A percentile compares a stretch with the other conserved stretches of the same genome.
Conservation (phyloP, 2,329 filamentous ascomycete species). For the Tothia fuscella region DNA sequence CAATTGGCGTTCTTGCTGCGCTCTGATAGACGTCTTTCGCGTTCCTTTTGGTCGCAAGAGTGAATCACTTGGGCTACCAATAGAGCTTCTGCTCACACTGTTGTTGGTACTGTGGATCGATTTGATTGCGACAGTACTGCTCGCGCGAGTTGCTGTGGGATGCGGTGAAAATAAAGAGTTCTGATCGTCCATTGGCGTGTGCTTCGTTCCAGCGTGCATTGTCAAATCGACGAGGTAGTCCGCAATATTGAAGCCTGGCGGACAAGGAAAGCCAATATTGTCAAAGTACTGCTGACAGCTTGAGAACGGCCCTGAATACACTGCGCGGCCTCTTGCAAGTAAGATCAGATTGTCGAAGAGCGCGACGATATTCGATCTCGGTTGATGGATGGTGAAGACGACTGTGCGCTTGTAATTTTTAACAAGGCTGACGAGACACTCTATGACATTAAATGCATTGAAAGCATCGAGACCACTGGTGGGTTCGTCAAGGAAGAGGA, state of each 20-base stretch:
- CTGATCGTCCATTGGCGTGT: slow-evolving; percentile 42
- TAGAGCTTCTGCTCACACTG: slow-evolving; percentile 48
- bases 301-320: slow-evolving; percentile 85
- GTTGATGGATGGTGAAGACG: slow-evolving; percentile 96
- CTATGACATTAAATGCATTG: slow-evolving; percentile 96
- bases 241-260: slow-evolving; percentile 95
- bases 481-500: slow-evolving; percentile 92
- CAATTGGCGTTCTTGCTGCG: slow-evolving; percentile 79
- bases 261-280: slow-evolving; percentile 80
- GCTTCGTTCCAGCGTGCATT: slow-evolving; percentile 71
- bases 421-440: slow-evolving; percentile 86
- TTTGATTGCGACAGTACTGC: slow-evolving; percentile 79
- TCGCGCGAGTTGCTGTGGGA: slow-evolving; percentile 63
- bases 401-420: slow-evolving; percentile 96
- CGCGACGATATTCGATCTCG: slow-evolving; percentile 94
- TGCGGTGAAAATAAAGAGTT: slow-evolving; percentile 47
- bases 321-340: slow-evolving; percentile 74
- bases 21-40: slow-evolving; percentile 67
- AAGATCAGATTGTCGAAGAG: slow-evolving; percentile 91
- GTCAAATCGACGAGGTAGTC: slow-evolving; percentile 96
- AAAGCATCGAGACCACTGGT: slow-evolving; percentile 92
- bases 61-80: slow-evolving; percentile 49
- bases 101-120: slow-evolving; percentile 76
- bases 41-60: slow-evolving; percentile 54
- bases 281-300: slow-evolving; percentile 91